These are phyloP conservation scores for Globisporangium acanthophoron DNA, from an alignment of 352 stramenopile genomes.

Conservation along the genomic window DNA sequence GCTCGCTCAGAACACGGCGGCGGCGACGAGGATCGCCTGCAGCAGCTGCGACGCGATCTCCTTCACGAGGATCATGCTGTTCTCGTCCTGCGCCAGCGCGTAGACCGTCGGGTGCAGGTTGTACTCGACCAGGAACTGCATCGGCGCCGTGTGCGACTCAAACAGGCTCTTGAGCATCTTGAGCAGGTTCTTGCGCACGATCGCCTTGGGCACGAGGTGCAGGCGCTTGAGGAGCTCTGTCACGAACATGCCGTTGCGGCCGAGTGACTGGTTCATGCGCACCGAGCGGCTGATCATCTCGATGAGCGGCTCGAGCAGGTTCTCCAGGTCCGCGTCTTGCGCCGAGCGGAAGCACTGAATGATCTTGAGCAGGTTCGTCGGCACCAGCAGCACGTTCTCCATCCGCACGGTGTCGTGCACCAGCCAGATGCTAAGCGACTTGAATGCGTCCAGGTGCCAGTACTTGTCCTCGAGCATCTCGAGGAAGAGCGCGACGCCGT, in stretches of 20 bases:
- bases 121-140: constrained; percentile 87
- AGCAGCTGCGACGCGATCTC: constrained; percentile 86
- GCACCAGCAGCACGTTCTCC: constrained; percentile 68
- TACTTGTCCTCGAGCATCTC: constrained; percentile 86
- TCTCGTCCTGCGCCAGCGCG: constrained; percentile 79
- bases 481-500: constrained; percentile 83
- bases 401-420: constrained; percentile 81
- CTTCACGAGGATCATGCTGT: constrained; percentile 88
- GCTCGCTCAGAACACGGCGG: constrained; percentile 36
- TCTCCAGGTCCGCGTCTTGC: constrained; percentile 71
- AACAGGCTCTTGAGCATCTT: constrained; percentile 91
- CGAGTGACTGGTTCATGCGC: constrained; percentile 80
- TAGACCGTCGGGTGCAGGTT: constrained; percentile 78
- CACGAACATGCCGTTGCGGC: constrained; percentile 81
- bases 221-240: constrained; percentile 77
- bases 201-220: constrained; percentile 75
- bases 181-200: constrained; percentile 89
- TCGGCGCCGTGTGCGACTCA: constrained; percentile 78
- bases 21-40: constrained; percentile 73
- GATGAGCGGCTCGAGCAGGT: constrained; percentile 70
- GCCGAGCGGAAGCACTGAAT: constrained; percentile 64
- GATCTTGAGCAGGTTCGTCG: constrained; percentile 62
- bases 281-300: constrained; percentile 78
- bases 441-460: constrained; percentile 87
- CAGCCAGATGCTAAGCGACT: constrained; percentile 85